Conservation (phyloP, 441 rosid species). For the Corymbia citriodora region DNA sequence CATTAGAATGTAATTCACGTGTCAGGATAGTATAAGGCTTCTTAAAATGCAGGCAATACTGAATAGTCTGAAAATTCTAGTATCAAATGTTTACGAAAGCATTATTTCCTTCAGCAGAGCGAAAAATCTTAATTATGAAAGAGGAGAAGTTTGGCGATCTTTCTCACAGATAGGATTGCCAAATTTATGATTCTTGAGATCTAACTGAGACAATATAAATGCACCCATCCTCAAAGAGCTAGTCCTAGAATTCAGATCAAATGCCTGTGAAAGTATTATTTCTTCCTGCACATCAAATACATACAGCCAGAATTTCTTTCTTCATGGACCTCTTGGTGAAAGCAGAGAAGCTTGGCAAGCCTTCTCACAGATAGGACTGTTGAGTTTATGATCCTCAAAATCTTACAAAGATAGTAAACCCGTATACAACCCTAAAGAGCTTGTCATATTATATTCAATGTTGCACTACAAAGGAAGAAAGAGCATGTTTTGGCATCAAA, state of each 20-base stretch:
- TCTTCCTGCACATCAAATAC: not conserved
- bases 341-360: not conserved
- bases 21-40: not conserved
- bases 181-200: not conserved
- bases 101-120: not conserved
- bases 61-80: not conserved
- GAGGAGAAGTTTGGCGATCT: not conserved
- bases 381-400: not conserved
- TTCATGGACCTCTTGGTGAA: not conserved
- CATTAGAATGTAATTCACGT: not conserved
- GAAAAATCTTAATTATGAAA: not conserved
- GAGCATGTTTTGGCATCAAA: not conserved
- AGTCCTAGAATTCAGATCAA: not conserved
- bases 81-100: not conserved
- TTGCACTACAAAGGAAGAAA: not conserved
- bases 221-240: not conserved
- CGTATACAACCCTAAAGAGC: not conserved
- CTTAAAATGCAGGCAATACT: not conserved
- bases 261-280: not conserved
- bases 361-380: not conserved
- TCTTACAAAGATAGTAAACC: not conserved
- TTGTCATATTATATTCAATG: not conserved
- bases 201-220: not conserved
- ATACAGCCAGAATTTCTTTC: not conserved
- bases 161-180: not conserved